Conservation (phyloP, 768 basidiomycete genomes). For the Steccherinum ochraceum region DNA sequence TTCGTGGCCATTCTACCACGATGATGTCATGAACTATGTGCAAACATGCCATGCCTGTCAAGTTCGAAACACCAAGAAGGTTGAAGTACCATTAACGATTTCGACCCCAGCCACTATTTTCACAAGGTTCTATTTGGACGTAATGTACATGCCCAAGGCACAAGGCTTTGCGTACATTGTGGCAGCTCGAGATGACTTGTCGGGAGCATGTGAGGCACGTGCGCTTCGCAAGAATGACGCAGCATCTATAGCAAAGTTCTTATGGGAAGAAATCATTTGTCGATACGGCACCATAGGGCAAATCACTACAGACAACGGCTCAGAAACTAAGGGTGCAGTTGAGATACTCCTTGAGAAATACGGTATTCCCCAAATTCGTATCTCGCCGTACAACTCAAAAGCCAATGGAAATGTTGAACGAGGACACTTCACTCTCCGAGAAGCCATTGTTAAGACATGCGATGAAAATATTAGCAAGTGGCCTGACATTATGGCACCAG, state of each 20-base stretch:
- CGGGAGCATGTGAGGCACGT: slow-evolving; percentile 16
- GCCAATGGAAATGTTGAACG: slow-evolving; percentile 20
- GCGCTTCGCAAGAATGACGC: slow-evolving; percentile 2
- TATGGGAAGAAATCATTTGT: slow-evolving; percentile 27
- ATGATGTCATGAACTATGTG: slow-evolving; percentile 11
- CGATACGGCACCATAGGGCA: slow-evolving; percentile 22
- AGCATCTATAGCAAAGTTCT: slow-evolving; percentile 19
- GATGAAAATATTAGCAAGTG: slow-evolving; percentile 15
- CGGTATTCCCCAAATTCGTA: slow-evolving; percentile 29
- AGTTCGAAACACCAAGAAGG: slow-evolving; percentile 9
- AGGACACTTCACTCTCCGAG: slow-evolving; percentile 13
- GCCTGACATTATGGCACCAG: slow-evolving; percentile 14
- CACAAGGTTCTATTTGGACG: slow-evolving; percentile 11
- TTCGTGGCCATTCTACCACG: slow-evolving; percentile 12
- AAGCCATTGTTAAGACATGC: slow-evolving; percentile 16
- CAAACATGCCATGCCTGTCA: slow-evolving; percentile 15
- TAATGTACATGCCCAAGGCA: slow-evolving; percentile 14
- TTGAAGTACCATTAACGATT: slow-evolving; percentile 11
- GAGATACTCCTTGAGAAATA: slow-evolving; percentile 21
- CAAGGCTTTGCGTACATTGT: slow-evolving; percentile 18
- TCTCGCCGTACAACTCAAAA: slow-evolving; percentile 18
- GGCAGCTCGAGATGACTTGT: slow-evolving; percentile 24
- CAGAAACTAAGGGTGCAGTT: slow-evolving; percentile 19
- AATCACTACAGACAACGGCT: slow-evolving; percentile 26
- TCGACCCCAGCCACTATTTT: slow-evolving; percentile 10